Base-by-base conservation (phyloP, 1,284 basidiomycete species). In the Marasmius oreades region DNA sequence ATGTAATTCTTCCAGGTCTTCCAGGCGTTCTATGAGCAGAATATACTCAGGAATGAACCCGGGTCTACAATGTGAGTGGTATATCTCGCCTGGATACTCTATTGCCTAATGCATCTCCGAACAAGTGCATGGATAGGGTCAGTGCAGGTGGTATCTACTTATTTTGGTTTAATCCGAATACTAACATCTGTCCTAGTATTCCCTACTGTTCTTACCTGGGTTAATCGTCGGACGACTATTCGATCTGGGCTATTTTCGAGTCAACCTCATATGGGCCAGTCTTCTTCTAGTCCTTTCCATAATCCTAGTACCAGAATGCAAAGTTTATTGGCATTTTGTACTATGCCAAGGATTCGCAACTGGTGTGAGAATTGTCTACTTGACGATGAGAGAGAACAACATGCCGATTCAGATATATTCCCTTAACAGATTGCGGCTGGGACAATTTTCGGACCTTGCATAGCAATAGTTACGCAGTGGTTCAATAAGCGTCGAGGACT, bases 241-340 rank as follows among this genome's bases (percentile, higher is more conserved):
- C 62, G 79, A 81, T 63, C 60, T 73, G 8, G 79, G 79, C 1
- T 73, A 76, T 61, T 74, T 75, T 59, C 67, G 67, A 28, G 59
- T 70, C 2, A 70, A 75, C 3, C 59, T 75, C 28, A 60, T 71
- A 16, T 28, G 63, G 31, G 72, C 73, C 18, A 73, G 74, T 24
- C 58, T 62, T 5, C 53, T 76, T 18, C 69, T 78, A 54, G 64
- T 77, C 28, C 60, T 75, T 34, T 68, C 71, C 28, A 69, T 76
- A 2, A 75, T 80, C 62, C 65, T 80, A 59, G 68, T 75, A n/a
- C 72, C 74, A 5, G 64, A 80, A 61, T 74, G 75, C 48, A 72
- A 61, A 2, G 56, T 69, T 53, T 80, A 77, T 63, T 80, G 73
- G 67, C 77, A 80, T 47, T 72, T 74, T 52, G 52, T 76, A 22